Base-by-base conservation (phyloP, 1,139 yeast species). In the Saccharomycopsis hybrid region DNA sequence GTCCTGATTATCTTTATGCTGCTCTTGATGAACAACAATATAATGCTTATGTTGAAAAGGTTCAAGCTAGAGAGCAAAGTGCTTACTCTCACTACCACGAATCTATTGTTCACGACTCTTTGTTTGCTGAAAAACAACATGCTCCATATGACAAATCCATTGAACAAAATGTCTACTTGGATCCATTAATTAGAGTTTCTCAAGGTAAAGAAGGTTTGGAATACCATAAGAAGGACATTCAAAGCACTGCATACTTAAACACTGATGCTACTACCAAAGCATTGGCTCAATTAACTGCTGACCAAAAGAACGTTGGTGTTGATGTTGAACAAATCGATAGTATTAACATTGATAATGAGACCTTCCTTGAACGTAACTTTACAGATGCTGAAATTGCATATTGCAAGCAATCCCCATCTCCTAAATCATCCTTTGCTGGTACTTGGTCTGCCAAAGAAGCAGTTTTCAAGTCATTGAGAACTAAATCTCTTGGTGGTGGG, bases 391-490 rank as follows among this genome's bases (percentile, higher is more conserved):
- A 92, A 73, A 82, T 83, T 59, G 73, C 70, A 45, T 92, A 92
- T 75, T 90, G 97, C 68, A 65, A 69, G 53, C 63, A 72, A 47
- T 80, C 96, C 41, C 72, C 96, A 41, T 76, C 76, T 59, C 86
- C 95, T 51, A 87, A 81, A 65, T 89, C 97, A 25, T 88, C 97
- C 5, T 92, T 77, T 69, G 90, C 98, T 37, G 99, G 99, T 50
- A 85, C 95, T 47, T 92, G 99, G 99, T 87, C 96, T 43, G 98
- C 98, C 49, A 92, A 92, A 72, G 99, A 92, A 72, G 98, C 99
- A 39, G 97, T 89, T 41, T 92, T 92, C 81, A 92, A 92, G 74
- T 87, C 96, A 25, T 76, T 92, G 62, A 92, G 95, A 56, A 95
- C 88, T 56, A 77, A 80, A 63, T 83, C 95, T 43, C 78, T 82